Evolutionary conservation across 495 filamentous ascomycete species (phyloP).

Genomic region (Hypoxylon intermedium): DNA sequence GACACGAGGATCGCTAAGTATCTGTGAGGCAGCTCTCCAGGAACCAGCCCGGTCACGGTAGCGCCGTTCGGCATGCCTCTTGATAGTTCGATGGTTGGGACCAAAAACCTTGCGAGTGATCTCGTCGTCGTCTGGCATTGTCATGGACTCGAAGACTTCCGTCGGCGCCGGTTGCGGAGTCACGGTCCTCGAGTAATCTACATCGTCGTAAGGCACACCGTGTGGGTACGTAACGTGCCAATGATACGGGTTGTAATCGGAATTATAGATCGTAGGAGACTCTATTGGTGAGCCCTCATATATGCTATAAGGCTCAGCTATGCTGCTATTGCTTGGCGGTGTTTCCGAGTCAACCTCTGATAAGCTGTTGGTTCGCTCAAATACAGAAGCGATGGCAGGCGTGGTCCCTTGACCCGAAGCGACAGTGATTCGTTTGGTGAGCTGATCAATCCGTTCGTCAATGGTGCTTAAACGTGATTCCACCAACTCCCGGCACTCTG

Average conservation of each 20-base stretch:
- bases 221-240: conserved; percentile 40
- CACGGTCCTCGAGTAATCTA: conserved; percentile 33
- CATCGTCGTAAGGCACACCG: conserved; percentile 7
- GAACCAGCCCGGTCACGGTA: conserved; percentile 59
- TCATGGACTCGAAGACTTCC: conserved; percentile 43
- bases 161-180: conserved; percentile 38
- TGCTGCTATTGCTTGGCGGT: conserved; percentile 46
- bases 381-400: conserved; percentile 67
- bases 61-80: conserved; percentile 47
- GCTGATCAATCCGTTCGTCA: conserved; percentile 63
- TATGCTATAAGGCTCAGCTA: conserved; percentile 36
- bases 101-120: conserved; percentile 40
- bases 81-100: conserved; percentile 55
- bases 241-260: conserved; percentile 43
- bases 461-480: conserved; percentile 59
- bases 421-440: conserved; percentile 59
- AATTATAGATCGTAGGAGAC: conserved; percentile 37
- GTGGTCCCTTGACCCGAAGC: conserved; percentile 47
- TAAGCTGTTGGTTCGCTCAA: conserved; percentile 73
- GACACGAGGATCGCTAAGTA: conserved; percentile 56
- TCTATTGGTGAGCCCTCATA: conserved; percentile 37
- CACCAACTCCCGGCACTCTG: conserved; percentile 54
- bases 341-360: conserved; percentile 58
- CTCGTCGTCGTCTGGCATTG: conserved; percentile 41
- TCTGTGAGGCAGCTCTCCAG: conserved; percentile 52